phyloP scores from a whole-genome alignment of 768 basidiomycete species.

The Tricholoma flavovirens region DNA sequence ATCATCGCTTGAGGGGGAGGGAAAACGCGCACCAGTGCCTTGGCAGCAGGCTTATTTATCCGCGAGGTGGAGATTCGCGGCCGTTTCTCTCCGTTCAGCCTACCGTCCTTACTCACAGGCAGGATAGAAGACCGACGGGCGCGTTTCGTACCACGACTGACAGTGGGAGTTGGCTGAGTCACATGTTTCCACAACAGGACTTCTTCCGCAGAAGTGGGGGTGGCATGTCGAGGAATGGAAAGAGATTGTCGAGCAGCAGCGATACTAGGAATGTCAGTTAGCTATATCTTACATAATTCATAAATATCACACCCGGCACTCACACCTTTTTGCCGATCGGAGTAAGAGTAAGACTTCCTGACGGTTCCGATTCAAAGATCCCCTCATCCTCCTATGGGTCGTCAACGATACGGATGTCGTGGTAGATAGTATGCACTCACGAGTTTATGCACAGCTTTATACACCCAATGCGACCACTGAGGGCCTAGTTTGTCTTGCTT shows the following conservation, averaged over 20 bases:
- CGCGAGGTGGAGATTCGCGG: constrained; percentile 14
- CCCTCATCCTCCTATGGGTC: constrained; percentile 36
- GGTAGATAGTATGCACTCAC: constrained; percentile 21
- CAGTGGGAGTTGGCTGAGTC: constrained; percentile 16
- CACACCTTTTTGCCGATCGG: constrained; percentile 41
- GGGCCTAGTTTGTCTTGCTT: constrained; percentile 42
- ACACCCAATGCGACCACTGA: constrained; percentile 44
- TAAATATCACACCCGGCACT: constrained; percentile 12
- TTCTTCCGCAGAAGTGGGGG: constrained; percentile 24
- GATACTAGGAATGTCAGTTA: constrained; percentile 19
- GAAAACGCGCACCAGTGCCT: constrained; percentile 32
- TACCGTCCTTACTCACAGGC: neutral
- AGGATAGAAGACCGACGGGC: constrained; percentile 9
- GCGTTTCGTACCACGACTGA: constrained; percentile 20
- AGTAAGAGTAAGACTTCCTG: constrained; percentile 36
- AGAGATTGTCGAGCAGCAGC: constrained; percentile 28
- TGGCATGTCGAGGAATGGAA: constrained; percentile 17
- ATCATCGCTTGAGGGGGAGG: neutral
- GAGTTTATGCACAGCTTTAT: constrained; percentile 38
- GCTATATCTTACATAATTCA: neutral
- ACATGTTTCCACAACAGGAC: constrained; percentile 36
- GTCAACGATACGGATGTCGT: neutral
- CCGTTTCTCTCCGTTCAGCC: constrained; percentile 17
- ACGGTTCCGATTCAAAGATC: constrained; percentile 30
- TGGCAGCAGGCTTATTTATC: constrained; percentile 20